Evolutionary conservation across 2,329 filamentous ascomycete species (phyloP).

Genomic region (Fusarium denticulatum): DNA sequence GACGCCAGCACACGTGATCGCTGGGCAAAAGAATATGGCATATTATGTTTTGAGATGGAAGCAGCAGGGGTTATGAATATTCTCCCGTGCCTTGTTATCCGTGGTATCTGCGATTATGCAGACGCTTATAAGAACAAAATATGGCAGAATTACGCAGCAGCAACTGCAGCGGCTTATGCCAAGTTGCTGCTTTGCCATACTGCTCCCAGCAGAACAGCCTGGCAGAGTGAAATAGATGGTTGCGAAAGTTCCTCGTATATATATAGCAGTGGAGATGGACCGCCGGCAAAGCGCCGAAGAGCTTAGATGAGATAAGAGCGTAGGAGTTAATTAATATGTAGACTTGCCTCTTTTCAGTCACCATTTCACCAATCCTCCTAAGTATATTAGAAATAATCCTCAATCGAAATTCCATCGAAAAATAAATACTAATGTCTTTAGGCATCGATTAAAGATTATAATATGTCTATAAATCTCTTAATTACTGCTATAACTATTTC

Average conservation of each 20-base stretch:
- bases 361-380: too few species aligned
- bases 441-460: too few species aligned
- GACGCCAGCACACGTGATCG: accelerated
- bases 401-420: too few species aligned
- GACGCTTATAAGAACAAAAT: accelerated
- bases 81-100: background rate
- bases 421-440: too few species aligned
- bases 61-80: accelerated
- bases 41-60: background rate
- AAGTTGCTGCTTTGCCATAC: accelerated
- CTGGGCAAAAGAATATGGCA: background rate
- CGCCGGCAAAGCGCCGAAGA: background rate
- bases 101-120: background rate
- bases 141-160: background rate
- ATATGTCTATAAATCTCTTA: too few species aligned
- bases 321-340: too few species aligned
- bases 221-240: accelerated
- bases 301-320: too few species aligned
- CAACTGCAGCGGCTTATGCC: background rate
- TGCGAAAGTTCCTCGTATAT: accelerated
- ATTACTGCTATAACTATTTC: too few species aligned
- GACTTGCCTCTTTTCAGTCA: too few species aligned
- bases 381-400: too few species aligned
- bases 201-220: accelerated
- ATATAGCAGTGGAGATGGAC: accelerated